phyloP scores from a whole-genome alignment of 2,329 filamentous ascomycete genomes.

The Sporothrix inflata region DNA sequence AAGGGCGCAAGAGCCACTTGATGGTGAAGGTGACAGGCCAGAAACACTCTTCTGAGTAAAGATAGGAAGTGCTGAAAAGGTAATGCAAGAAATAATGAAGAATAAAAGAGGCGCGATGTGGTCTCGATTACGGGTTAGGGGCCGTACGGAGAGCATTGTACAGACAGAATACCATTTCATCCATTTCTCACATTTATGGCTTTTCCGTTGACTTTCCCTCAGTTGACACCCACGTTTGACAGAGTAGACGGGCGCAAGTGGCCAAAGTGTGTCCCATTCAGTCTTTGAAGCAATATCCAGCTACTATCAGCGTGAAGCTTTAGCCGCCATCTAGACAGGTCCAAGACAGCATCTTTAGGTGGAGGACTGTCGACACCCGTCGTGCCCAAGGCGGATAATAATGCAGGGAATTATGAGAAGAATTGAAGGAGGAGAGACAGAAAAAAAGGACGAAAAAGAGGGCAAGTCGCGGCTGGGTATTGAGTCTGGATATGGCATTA shows the following conservation, averaged over 20 bases:
- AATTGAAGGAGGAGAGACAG: background rate
- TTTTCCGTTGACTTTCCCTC: background rate
- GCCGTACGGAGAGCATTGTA: background rate
- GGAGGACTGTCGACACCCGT: background rate
- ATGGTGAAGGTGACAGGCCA: no score
- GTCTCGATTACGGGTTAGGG: background rate
- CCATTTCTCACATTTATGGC: background rate
- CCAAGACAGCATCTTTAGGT: background rate
- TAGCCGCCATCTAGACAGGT: constrained; percentile 6
- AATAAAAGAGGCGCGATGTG: background rate
- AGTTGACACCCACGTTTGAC: background rate
- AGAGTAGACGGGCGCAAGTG: background rate
- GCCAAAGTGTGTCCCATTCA: background rate
- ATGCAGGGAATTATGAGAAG: background rate
- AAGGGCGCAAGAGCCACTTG: background rate
- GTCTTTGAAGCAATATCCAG: background rate
- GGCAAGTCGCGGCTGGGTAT: background rate
- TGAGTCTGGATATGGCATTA: background rate
- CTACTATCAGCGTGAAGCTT: background rate
- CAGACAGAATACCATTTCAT: background rate
- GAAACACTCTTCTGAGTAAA: no score
- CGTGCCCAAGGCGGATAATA: background rate
- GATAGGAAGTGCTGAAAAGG: no score
- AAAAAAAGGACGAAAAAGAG: background rate
- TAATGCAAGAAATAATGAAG: background rate